phyloP scores from a whole-genome alignment of 768 basidiomycete species.

The Leccinum uliginosum region DNA sequence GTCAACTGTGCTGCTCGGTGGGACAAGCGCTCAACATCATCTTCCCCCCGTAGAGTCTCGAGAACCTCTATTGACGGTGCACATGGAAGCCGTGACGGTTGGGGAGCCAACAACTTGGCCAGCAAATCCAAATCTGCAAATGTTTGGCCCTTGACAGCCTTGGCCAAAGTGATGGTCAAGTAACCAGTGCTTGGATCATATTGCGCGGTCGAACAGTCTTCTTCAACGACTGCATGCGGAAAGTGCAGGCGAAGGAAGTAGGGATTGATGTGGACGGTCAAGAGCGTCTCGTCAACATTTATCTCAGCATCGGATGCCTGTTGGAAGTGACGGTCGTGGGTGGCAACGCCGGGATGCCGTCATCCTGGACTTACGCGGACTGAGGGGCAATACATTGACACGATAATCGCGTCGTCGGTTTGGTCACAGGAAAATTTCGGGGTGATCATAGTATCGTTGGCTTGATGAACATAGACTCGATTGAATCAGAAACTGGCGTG shows the following conservation, averaged over 20 bases:
- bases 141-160: constrained; percentile 58
- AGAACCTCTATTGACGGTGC: constrained; percentile 58
- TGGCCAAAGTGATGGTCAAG: constrained; percentile 68
- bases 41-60: constrained; percentile 22
- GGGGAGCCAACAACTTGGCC: constrained; percentile 72
- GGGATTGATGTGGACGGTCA: constrained; percentile 76
- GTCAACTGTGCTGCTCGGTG: constrained; percentile 42
- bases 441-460: constrained; percentile 57
- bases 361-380: constrained; percentile 49
- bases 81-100: constrained; percentile 34
- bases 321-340: constrained; percentile 11
- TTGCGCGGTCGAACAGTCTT: constrained; percentile 59
- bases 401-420: constrained; percentile 47
- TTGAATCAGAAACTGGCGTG: neutral
- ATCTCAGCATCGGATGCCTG: constrained; percentile 84
- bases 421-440: constrained; percentile 71
- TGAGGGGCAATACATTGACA: constrained; percentile 67
- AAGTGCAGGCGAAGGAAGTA: constrained; percentile 83
- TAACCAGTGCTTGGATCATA: constrained; percentile 81
- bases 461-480: neutral
- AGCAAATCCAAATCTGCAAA: constrained; percentile 79
- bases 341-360: neutral
- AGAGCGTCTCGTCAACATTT: constrained; percentile 62
- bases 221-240: constrained; percentile 58
- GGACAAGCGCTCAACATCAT: constrained; percentile 39